Conservation (phyloP, 768 basidiomycete genomes). For the Vararia minispora region DNA sequence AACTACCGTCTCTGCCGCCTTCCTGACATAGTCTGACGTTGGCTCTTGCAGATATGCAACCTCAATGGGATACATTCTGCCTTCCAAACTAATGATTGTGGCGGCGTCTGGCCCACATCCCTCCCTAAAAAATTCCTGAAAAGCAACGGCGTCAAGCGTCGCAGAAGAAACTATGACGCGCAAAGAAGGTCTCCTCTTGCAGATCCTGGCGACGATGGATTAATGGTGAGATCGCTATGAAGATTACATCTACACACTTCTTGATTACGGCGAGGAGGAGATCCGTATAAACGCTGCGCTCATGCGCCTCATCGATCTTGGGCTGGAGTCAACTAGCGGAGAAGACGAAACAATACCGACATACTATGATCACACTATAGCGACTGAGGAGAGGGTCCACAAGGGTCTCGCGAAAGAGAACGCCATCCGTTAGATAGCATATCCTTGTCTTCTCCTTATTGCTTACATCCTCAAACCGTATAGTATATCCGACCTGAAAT, state of each 20-base stretch:
- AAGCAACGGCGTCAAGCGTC: constrained; percentile 85
- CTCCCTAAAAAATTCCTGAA: constrained; percentile 80
- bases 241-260: constrained; percentile 44
- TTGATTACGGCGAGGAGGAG: constrained; percentile 84
- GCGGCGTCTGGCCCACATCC: constrained; percentile 56
- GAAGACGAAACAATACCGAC: constrained; percentile 12
- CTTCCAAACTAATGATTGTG: constrained; percentile 82
- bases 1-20: constrained; percentile 76
- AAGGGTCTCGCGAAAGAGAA: constrained; percentile 91
- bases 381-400: constrained; percentile 85
- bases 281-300: constrained; percentile 93
- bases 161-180: constrained; percentile 92
- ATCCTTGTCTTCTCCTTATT: constrained; percentile 78
- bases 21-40: constrained; percentile 66
- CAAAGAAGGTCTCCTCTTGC: constrained; percentile 81
- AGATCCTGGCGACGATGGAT: constrained; percentile 48
- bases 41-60: constrained; percentile 79
- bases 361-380: constrained; percentile 92
- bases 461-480: constrained; percentile 92
- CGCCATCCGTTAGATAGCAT: constrained; percentile 95
- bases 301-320: constrained; percentile 96
- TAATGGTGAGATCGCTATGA: constrained; percentile 1
- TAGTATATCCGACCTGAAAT: constrained; percentile 87
- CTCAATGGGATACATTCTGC: constrained; percentile 91
- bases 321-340: background rate